These are phyloP conservation scores for Xerocomus subilludens DNA, from an alignment of 1,284 basidiomycete genomes.

Conservation along the genomic window DNA sequence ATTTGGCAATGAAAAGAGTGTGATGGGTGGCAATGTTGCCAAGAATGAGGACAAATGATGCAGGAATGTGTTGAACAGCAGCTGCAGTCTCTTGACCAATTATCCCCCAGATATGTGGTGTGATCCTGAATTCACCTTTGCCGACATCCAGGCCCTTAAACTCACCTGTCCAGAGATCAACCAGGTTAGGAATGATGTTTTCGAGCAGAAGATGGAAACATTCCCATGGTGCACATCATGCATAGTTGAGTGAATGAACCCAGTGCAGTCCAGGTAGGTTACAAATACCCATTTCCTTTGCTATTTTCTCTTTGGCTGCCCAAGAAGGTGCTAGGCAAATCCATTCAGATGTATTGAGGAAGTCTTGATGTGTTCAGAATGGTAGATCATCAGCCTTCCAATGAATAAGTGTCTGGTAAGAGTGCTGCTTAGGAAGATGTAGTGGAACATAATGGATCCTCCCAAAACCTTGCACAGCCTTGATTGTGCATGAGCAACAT, in stretches of 20 bases:
- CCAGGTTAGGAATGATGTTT: constrained; percentile 44
- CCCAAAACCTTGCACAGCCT: background rate
- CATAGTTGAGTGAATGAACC: constrained; percentile 42
- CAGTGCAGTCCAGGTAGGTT: constrained; percentile 32
- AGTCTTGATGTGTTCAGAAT: no score
- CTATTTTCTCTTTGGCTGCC: constrained; percentile 33
- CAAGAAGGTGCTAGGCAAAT: no score
- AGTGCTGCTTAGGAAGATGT: no score
- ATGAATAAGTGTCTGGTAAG: no score
- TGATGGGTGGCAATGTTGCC: constrained; percentile 13
- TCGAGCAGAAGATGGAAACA: constrained; percentile 52
- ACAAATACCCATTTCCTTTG: constrained; percentile 45
- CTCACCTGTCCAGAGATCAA: constrained; percentile 50
- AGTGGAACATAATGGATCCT: no score
- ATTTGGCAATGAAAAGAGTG: constrained; percentile 20
- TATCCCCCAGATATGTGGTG: constrained; percentile 38
- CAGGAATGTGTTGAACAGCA: constrained; percentile 22
- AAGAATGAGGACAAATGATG: constrained; percentile 21
- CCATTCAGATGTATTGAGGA: no score
- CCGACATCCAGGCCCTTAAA: constrained; percentile 46
- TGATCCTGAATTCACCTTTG: constrained; percentile 37
- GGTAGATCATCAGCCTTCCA: no score
- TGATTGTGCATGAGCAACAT: background rate
- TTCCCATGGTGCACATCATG: constrained; percentile 45
- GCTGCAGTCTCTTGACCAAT: constrained; percentile 37